Percentiles rank a stretch among this genome's conserved stretches.
Evolutionary conservation across 768 basidiomycete species (phyloP).

Genomic region (Suillus sp.): DNA sequence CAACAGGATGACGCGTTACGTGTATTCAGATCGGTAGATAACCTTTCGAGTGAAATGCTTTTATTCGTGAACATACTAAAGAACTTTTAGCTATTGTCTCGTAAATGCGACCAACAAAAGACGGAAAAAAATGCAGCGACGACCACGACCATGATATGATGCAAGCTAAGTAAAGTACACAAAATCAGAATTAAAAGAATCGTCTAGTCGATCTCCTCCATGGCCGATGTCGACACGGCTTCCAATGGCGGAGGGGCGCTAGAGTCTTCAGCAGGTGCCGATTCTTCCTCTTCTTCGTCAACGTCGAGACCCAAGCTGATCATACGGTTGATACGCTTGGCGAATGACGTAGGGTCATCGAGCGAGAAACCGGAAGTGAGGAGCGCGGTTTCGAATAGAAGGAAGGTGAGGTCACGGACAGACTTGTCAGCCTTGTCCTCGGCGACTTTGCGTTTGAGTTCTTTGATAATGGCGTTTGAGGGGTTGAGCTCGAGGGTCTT

Average conservation of each 20-base stretch:
- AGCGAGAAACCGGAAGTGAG: conserved; percentile 95
- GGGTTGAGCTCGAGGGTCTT: conserved; percentile 98
- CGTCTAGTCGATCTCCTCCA: conserved; percentile 94
- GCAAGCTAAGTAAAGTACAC: conserved; percentile 30
- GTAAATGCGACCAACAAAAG: conserved; percentile 28
- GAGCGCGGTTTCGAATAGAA: conserved; percentile 95
- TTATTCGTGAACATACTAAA: conserved; percentile 21
- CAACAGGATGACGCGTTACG: fast-evolving
- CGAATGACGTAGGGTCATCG: conserved; percentile 93
- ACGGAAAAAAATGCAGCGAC: conserved; percentile 23
- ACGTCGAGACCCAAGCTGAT: conserved; percentile 89
- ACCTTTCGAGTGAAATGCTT: conserved; percentile 3
- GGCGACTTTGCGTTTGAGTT: conserved; percentile 91
- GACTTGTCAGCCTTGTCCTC: conserved; percentile 99
- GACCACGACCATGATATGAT: conserved; percentile 22
- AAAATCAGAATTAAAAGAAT: background rate
- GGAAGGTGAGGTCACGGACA: conserved; percentile 92
- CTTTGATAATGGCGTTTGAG: conserved; percentile 89
- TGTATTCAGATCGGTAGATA: background rate
- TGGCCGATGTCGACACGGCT: conserved; percentile 72
- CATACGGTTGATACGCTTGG: conserved; percentile 97
- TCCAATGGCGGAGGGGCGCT: conserved; percentile 57
- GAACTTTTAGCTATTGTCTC: conserved; percentile 27
- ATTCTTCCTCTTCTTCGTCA: conserved; percentile 67
- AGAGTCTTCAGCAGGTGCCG: conserved; percentile 45